Evolutionary conservation across 2,329 filamentous ascomycete species (phyloP), one percentile per base, ranked within the genome.

Genomic region (Fusarium armeniacum): DNA sequence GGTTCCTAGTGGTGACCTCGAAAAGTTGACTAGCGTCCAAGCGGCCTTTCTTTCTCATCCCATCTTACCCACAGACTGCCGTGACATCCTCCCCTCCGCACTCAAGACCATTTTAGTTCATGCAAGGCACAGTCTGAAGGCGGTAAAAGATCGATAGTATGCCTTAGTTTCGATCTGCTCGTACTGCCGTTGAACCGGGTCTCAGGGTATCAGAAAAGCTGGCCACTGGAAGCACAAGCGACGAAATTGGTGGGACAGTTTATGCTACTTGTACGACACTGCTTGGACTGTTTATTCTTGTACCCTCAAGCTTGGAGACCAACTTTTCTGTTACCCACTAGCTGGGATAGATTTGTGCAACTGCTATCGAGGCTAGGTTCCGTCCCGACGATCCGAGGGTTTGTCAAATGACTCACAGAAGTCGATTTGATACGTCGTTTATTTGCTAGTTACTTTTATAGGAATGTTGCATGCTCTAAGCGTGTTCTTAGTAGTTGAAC

Each of bases 71-170:
- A 65, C 38, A 30, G 28, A 24, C 26, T n/a, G 33, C 41, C 43
- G 28, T 46, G 41, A 47, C 55, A 32, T 50, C 30, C 15, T 35
- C 18, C 16, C 28, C 45, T 63, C 45, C 51, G n/a, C 22, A 26
- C 22, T 47, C 45, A 36, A n/a, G n/a, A 16, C 18, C 28, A 41
- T 22, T 41, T 60, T 59, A 60, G 53, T 36, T 18, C 16, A 65
- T 59, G 28, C 52, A 52, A 46, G 30, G 35, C n/a, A 38, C 35
- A 47, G 40, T 33, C 30, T 20, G 20, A 26, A 36, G 15, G 28
- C 28, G 40, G 32, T 18, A 33, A 20, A 32, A 15, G 1, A 9
- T 22, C 22, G 13, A 36, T 16, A 32, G 20, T 24, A 40, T 40
- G 36, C n/a, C 1, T 18, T 2, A n/a, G 2, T 28, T 24, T 6